These are phyloP conservation scores for Tuber aestivum DNA, from an alignment of 495 filamentous ascomycete genomes.

Conservation along the genomic window DNA sequence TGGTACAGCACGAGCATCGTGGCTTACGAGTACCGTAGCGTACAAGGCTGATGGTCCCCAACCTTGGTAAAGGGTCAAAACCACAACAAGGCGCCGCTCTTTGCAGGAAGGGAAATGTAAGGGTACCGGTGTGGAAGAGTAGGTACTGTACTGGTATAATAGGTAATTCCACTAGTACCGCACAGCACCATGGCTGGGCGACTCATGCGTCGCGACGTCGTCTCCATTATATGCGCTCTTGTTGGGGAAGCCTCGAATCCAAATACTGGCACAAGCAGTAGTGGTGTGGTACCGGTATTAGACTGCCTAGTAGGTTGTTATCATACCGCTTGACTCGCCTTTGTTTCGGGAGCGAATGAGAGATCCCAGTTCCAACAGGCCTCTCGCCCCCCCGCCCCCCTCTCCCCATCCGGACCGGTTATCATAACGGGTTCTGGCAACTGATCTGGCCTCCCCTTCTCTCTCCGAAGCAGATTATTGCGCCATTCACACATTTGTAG, in stretches of 20 bases:
- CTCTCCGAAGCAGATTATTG: constrained; percentile 19
- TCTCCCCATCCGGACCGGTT: constrained; percentile 8
- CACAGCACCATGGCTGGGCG: no score
- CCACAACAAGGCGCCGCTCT: not conserved
- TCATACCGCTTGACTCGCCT: constrained; percentile 26
- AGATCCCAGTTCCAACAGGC: constrained; percentile 28
- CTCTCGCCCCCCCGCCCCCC: constrained; percentile 6
- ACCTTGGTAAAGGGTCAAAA: constrained; percentile 5
- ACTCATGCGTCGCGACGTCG: no score
- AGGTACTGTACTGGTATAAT: not conserved
- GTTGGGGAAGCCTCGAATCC: not conserved
- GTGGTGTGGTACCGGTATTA: not conserved
- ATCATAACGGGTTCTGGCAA: constrained; percentile 36
- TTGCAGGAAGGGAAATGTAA: not conserved
- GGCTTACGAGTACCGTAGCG: not conserved
- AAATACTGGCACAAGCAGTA: not conserved
- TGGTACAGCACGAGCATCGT: not conserved
- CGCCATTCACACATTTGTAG: constrained; percentile 22
- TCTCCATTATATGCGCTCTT: not conserved
- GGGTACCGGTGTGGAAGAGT: not conserved
- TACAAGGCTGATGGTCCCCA: not conserved
- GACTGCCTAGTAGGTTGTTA: constrained; percentile 5
- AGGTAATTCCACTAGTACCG: not conserved
- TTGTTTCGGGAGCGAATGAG: constrained; percentile 28
- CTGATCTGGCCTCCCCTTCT: constrained; percentile 15